Evolutionary conservation across 2,329 filamentous ascomycete genomes (phyloP).

Genomic region (Penicillium griseofulvum): DNA sequence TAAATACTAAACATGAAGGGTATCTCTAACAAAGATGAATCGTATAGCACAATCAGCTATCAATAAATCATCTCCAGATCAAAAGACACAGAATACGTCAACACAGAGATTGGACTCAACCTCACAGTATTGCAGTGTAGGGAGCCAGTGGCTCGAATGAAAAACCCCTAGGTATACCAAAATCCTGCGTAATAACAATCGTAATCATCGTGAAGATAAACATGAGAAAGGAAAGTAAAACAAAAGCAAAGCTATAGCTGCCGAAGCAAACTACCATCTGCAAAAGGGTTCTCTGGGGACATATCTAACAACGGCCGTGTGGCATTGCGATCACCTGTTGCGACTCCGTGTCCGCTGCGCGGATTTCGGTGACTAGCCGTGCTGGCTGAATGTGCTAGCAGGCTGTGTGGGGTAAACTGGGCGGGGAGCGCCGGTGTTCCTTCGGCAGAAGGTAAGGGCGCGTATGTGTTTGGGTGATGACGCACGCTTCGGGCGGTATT

Average conservation of each 20-base stretch:
- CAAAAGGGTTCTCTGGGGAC: slow-evolving; percentile 42
- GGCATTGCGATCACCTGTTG: slow-evolving; percentile 40
- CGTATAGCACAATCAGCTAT: neutral
- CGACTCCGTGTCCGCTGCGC: slow-evolving; percentile 38
- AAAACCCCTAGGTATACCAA: neutral
- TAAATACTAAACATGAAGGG: neutral
- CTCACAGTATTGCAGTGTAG: neutral
- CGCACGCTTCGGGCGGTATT: slow-evolving; percentile 35
- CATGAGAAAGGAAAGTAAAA: neutral
- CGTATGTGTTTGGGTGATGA: slow-evolving; percentile 14
- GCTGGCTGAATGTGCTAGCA: slow-evolving; percentile 33
- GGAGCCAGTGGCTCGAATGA: neutral
- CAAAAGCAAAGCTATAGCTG: slow-evolving; percentile 17
- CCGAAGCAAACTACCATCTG: slow-evolving; percentile 46
- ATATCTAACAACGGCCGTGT: slow-evolving; percentile 46
- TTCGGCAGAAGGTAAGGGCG: slow-evolving; percentile 9
- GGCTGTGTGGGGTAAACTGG: slow-evolving; percentile 38
- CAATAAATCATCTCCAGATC: neutral
- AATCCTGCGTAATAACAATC: neutral
- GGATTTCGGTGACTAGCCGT: slow-evolving; percentile 16
- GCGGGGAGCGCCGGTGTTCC: slow-evolving; percentile 12
- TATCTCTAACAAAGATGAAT: slow-evolving; percentile 3
- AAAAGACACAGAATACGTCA: neutral
- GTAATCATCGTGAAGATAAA: neutral
- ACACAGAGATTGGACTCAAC: neutral